Evolutionary conservation across 2,329 filamentous ascomycete species (phyloP).

Genomic region (Cordyceps tenuipes): DNA sequence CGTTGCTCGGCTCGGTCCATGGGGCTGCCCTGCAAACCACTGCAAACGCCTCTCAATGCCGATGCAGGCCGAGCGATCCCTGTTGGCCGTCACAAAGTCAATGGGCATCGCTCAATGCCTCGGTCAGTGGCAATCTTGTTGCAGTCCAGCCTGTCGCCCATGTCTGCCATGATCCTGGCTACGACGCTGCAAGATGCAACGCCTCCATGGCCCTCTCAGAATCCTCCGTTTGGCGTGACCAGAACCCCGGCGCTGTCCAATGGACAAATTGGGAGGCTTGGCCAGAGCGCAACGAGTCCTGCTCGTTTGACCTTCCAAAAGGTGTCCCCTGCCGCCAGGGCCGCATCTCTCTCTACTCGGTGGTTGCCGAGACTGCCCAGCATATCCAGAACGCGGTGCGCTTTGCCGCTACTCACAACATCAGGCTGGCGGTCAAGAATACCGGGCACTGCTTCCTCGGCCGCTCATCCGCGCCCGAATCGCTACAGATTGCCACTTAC

Average conservation of each 20-base stretch:
- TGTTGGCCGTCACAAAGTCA: constrained; percentile 38
- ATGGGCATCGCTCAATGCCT: constrained; percentile 42
- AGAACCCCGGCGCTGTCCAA: constrained; percentile 27
- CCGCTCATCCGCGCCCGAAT: constrained; percentile 24
- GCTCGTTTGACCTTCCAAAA: constrained; percentile 24
- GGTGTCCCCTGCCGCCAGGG: constrained; percentile 24
- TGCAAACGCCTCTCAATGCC: constrained; percentile 22
- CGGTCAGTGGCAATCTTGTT: constrained; percentile 40
- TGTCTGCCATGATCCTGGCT: constrained; percentile 38
- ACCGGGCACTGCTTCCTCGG: constrained; percentile 29
- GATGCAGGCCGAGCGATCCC: constrained; percentile 39
- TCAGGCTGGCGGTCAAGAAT: constrained; percentile 27
- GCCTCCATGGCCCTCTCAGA: constrained; percentile 22
- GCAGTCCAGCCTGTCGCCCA: constrained; percentile 41
- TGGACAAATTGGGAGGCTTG: constrained; percentile 32
- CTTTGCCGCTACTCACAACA: constrained; percentile 25
- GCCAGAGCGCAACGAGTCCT: constrained; percentile 26
- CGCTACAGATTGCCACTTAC: constrained; percentile 27
- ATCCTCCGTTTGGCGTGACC: constrained; percentile 27
- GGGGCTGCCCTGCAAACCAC: neutral
- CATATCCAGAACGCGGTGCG: constrained; percentile 30
- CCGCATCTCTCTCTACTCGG: constrained; percentile 28
- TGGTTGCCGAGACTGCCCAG: constrained; percentile 21
- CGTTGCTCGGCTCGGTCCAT: neutral
- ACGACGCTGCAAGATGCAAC: constrained; percentile 34